A percentile compares a stretch with the other conserved stretches of the same genome.
phyloP scores from a whole-genome alignment of 2,329 filamentous ascomycete genomes.

The Aaosphaeria arxii region DNA sequence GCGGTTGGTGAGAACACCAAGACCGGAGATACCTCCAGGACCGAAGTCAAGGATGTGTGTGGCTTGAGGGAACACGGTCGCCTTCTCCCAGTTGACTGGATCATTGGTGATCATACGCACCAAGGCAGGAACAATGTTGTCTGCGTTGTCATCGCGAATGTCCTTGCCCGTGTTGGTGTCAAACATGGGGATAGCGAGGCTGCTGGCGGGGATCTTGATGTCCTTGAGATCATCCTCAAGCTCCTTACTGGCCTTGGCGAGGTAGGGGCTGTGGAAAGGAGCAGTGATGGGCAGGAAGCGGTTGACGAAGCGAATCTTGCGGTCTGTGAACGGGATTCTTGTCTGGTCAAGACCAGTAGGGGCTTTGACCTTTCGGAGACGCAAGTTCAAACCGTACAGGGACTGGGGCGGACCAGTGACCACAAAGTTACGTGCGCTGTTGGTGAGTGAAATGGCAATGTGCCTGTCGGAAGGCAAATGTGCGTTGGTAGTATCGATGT shows the following conservation, averaged over 20 bases:
- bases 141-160: slow-evolving; percentile 63
- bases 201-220: slow-evolving; percentile 69
- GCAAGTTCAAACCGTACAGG: slow-evolving; percentile 90
- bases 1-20: slow-evolving; percentile 93
- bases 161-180: slow-evolving; percentile 79
- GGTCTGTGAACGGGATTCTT: slow-evolving; percentile 87
- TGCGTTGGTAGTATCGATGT: slow-evolving; percentile 95
- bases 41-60: slow-evolving; percentile 97
- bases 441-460: slow-evolving; percentile 91
- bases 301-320: slow-evolving; percentile 95
- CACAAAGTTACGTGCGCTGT: slow-evolving; percentile 95
- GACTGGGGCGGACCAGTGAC: slow-evolving; percentile 95
- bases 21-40: slow-evolving; percentile 91
- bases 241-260: slow-evolving; percentile 74
- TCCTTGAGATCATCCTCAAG: slow-evolving; percentile 87
- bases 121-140: slow-evolving; percentile 81
- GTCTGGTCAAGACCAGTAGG: slow-evolving; percentile 97
- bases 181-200: slow-evolving; percentile 80
- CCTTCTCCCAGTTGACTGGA: slow-evolving; percentile 92
- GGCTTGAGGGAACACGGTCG: slow-evolving; percentile 83
- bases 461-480: slow-evolving; percentile 91
- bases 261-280: slow-evolving; percentile 96
- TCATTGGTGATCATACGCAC: slow-evolving; percentile 93
- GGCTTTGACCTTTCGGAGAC: slow-evolving; percentile 94
- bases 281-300: slow-evolving; percentile 96